Evolutionary conservation across 257 asterid species (phyloP).

Genomic region (Jasminum sambac): DNA sequence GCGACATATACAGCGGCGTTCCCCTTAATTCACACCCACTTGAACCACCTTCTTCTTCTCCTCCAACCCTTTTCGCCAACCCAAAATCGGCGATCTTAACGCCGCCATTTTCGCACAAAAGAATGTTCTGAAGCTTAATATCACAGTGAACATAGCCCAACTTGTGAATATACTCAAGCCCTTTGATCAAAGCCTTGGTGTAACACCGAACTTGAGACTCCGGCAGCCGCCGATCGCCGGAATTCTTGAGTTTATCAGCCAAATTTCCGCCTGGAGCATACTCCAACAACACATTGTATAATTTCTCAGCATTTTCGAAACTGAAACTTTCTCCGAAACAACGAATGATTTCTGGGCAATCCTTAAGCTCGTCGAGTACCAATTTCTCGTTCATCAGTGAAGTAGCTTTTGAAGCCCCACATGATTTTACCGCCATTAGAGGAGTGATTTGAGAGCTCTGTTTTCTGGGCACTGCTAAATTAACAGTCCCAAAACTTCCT

Average conservation of each 20-base stretch:
- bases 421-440: constrained; percentile 75
- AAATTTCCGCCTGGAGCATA: constrained; percentile 72
- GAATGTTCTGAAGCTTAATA: constrained; percentile 77
- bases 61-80: constrained; percentile 48
- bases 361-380: constrained; percentile 52
- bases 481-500: constrained; percentile 81
- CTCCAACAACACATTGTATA: constrained; percentile 80
- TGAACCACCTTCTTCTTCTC: background rate
- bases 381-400: constrained; percentile 57
- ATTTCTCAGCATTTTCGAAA: constrained; percentile 61
- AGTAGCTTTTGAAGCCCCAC: constrained; percentile 41
- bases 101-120: constrained; percentile 40
- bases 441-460: constrained; percentile 28
- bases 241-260: constrained; percentile 44
- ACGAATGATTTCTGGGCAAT: constrained; percentile 60
- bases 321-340: constrained; percentile 66
- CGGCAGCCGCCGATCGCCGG: constrained; percentile 33
- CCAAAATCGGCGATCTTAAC: constrained; percentile 85
- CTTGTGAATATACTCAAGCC: constrained; percentile 57
- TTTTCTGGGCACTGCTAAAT: constrained; percentile 46
- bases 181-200: constrained; percentile 51
- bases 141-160: constrained; percentile 84
- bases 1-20: constrained; percentile 91
- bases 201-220: constrained; percentile 49
- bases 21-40: constrained; percentile 59